Base-by-base conservation (phyloP, 2,329 filamentous ascomycete genomes). In the Fusarium liriodendri region DNA sequence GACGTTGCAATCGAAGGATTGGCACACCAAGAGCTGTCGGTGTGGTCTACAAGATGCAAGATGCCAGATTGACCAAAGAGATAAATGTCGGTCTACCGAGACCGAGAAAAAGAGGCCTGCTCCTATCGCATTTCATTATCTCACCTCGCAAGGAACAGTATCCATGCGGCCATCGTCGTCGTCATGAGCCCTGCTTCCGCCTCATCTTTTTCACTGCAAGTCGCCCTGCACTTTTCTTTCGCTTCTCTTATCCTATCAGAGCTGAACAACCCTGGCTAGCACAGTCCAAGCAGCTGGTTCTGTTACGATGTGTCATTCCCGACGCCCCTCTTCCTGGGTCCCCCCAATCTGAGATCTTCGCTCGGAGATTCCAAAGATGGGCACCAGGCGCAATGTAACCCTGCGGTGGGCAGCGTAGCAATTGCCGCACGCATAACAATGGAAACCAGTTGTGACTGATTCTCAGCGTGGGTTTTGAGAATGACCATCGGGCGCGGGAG, bases 311-410 rank as follows among this genome's bases (percentile, higher is more conserved):
- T 67, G 69, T 70, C 69, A 74, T 60, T 68, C 54, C 40, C 18
- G 22, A 32, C 25, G 47, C 47, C 47, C 47, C 47, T 32, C 47
- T 29, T 50, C 22, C 45, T 50, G 45, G 42, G 42, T 47, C 22
- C 42, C 42, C 55, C 29, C 47, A 54, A 75, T 74, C 69, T 64
- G 22, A 74, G 72, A 74, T 74, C 72, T 67, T 62, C 52, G 60
- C 69, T 54, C 62, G 57, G 59, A 62, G 58, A 64, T 72, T 64
- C 69, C 62, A 52, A 69, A 54, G 54, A 64, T 67, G 55, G 72
- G 64, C 37, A 64, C 67, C 45, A 50, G 45, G 62, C 40, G 33
- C 55, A 66, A 72, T 70, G 55, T 45, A 66, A 64, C 65, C 50
- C 42, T 47, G 4, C 33, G 35, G 38, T 66, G 60, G 35, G 16